Conservation (phyloP, 441 rosid species). For the Gossypium gossypioides region DNA sequence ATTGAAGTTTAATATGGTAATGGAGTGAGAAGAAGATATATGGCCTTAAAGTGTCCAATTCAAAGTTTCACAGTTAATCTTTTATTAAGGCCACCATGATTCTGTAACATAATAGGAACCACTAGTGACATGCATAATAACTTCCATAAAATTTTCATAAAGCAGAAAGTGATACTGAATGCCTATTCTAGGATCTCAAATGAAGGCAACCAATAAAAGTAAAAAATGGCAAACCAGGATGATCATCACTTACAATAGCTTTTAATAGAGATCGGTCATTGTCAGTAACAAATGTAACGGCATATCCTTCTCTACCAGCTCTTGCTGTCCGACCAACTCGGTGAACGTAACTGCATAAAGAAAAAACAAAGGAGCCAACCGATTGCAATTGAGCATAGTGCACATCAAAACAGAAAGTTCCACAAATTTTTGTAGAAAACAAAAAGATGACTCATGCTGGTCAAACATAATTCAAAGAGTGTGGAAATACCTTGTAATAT, state of each 20-base stretch:
- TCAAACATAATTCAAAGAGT: neutral
- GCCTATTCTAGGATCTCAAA: neutral
- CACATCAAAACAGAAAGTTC: neutral
- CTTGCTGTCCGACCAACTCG: constrained; percentile 96
- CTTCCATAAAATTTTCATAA: neutral
- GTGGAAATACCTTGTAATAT: constrained; percentile 63
- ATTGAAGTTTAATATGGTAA: neutral
- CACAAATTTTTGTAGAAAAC: neutral
- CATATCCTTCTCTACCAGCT: constrained; percentile 97
- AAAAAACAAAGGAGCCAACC: constrained; percentile 11
- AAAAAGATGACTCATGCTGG: neutral
- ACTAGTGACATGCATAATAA: neutral
- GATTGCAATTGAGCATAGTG: neutral
- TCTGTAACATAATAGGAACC: neutral
- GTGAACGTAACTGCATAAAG: constrained; percentile 67
- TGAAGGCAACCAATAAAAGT: neutral
- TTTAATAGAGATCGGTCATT: constrained; percentile 83
- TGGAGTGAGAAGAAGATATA: neutral
- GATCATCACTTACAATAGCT: constrained; percentile 64
- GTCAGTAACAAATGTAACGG: constrained; percentile 90
- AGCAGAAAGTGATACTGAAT: neutral
- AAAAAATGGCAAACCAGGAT: constrained; percentile 8
- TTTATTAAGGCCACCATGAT: neutral
- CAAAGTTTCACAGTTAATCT: neutral
- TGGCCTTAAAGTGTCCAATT: neutral